A percentile compares a stretch with the other conserved stretches of the same genome.
Conservation (phyloP, 306 rosid genomes). For the Rosa persica region DNA sequence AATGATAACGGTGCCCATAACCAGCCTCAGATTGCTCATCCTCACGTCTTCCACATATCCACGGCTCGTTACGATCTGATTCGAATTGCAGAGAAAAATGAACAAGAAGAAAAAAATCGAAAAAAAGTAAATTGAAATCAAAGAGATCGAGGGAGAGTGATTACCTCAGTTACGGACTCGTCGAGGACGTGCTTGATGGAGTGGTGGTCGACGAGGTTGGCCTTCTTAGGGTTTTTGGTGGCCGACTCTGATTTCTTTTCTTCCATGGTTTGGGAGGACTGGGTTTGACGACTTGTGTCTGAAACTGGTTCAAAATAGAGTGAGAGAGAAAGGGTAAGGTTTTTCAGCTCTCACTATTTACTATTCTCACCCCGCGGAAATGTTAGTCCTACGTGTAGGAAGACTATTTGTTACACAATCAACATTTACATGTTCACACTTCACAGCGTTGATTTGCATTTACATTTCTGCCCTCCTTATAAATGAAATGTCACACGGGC, state of each 20-base stretch:
- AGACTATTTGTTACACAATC: not conserved
- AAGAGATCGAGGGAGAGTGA: not conserved
- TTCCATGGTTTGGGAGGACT: constrained; percentile 22
- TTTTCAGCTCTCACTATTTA: not conserved
- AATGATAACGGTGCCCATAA: constrained; percentile 67
- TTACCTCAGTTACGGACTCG: constrained; percentile 85
- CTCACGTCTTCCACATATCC: constrained; percentile 87
- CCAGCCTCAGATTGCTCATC: constrained; percentile 71
- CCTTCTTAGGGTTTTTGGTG: constrained; percentile 67
- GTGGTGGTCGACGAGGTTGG: constrained; percentile 78
- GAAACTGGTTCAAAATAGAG: not conserved
- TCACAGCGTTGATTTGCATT: not conserved
- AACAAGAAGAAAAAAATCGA: not conserved
- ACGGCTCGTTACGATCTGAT: constrained; percentile 62
- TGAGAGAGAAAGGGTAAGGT: not conserved
- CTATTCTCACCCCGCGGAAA: not conserved
- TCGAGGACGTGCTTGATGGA: constrained; percentile 88
- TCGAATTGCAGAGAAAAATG: not conserved
- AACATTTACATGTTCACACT: no score
- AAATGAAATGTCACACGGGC: no score
- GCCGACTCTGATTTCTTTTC: constrained; percentile 37
- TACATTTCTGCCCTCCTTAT: no score
- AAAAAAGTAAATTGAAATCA: not conserved
- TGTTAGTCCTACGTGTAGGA: not conserved
- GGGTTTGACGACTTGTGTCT: not conserved